These are phyloP conservation scores for Knoxdaviesia capensis DNA, from an alignment of 2,329 filamentous ascomycete genomes.

Conservation along the genomic window DNA sequence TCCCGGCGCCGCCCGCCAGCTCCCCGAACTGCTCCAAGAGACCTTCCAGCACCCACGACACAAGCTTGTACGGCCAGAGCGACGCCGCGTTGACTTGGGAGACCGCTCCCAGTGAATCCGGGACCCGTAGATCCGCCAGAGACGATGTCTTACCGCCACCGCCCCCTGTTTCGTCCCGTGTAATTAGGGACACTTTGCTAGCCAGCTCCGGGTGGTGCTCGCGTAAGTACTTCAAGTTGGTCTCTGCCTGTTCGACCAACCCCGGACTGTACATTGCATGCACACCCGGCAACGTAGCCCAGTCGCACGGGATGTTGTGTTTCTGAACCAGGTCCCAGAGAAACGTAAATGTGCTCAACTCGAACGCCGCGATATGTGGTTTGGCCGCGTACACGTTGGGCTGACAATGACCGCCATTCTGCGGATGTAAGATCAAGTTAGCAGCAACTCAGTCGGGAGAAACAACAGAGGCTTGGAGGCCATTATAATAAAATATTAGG, in stretches of 20 bases:
- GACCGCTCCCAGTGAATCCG: conserved; percentile 39
- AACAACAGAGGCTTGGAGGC: too few species aligned
- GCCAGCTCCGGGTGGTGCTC: conserved; percentile 35
- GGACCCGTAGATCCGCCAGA: conserved; percentile 32
- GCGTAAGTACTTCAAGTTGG: conserved; percentile 28
- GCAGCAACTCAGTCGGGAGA: too few species aligned
- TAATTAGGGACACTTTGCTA: conserved; percentile 20
- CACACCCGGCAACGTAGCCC: conserved; percentile 39
- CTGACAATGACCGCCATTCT: conserved; percentile 59
- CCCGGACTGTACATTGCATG: conserved; percentile 39
- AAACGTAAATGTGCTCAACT: conserved; percentile 45
- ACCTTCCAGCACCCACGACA: conserved; percentile 47
- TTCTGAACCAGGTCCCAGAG: conserved; percentile 35
- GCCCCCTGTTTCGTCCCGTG: conserved; percentile 7
- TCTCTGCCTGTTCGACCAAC: conserved; percentile 29
- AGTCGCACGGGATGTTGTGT: conserved; percentile 48
- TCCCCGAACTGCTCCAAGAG: conserved; percentile 21
- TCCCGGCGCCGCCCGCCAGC: conserved; percentile 6
- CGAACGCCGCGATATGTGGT: conserved; percentile 48
- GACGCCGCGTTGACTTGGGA: conserved; percentile 44
- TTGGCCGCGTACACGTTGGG: conserved; percentile 42
- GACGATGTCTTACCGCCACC: conserved; percentile 7
- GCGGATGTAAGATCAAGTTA: neutral
- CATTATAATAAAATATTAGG: too few species aligned
- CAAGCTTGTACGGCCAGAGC: conserved; percentile 71